A percentile compares a stretch with the other conserved stretches of the same genome.
Evolutionary conservation across 2,329 filamentous ascomycete species (phyloP).

Genomic region (Coleophoma crateriformis): DNA sequence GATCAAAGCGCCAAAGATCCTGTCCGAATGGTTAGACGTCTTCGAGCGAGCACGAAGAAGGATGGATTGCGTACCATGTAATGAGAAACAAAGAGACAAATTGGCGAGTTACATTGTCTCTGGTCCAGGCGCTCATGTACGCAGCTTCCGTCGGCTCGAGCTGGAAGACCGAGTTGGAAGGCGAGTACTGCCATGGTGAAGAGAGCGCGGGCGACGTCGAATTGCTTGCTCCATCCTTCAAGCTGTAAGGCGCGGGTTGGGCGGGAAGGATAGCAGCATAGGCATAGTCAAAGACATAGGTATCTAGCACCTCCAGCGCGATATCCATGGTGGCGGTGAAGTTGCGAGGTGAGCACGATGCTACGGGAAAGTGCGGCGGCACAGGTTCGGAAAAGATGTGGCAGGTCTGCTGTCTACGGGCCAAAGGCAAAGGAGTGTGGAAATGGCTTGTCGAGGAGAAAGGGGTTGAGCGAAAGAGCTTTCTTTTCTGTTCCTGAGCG

Average conservation of each 20-base stretch:
- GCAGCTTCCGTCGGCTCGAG: slow-evolving; percentile 70
- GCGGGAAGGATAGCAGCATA: slow-evolving; percentile 70
- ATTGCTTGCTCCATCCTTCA: slow-evolving; percentile 38
- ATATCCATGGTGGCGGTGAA: slow-evolving; percentile 69
- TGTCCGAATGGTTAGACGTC: slow-evolving; percentile 30
- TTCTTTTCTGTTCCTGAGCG: too few relatives aligned
- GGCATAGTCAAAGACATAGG: slow-evolving; percentile 71
- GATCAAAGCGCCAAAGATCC: slow-evolving; percentile 77
- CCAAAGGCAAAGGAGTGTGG: not conserved
- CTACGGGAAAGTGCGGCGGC: not conserved
- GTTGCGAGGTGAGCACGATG: slow-evolving; percentile 6
- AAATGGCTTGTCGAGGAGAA: not conserved
- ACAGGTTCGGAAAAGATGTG: not conserved
- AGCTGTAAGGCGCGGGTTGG: slow-evolving; percentile 45
- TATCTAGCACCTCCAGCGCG: slow-evolving; percentile 80
- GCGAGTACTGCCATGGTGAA: slow-evolving; percentile 63
- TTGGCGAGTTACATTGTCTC: slow-evolving; percentile 76
- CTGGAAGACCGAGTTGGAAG: slow-evolving; percentile 64
- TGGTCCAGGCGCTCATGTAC: slow-evolving; percentile 69
- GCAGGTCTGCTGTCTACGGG: not conserved
- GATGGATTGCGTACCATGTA: slow-evolving; percentile 63
- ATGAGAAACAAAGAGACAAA: slow-evolving; percentile 72
- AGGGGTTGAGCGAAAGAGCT: too few relatives aligned
- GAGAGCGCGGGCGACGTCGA: slow-evolving; percentile 54
- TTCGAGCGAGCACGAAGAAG: not conserved